Base-by-base conservation (phyloP, 2,329 filamentous ascomycete species). In the Epichloe festucae region DNA sequence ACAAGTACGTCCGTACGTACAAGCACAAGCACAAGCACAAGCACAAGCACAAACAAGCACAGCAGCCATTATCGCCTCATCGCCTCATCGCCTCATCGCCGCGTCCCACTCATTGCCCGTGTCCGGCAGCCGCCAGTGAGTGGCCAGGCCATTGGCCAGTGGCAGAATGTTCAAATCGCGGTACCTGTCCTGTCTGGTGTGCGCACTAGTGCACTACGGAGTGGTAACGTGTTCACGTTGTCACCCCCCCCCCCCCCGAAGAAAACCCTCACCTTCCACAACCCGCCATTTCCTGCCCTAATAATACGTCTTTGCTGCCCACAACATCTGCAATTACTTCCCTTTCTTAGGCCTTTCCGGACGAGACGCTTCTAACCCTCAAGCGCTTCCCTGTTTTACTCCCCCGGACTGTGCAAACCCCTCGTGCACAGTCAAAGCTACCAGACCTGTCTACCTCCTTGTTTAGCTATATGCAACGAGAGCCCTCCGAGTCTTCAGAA, bases 401-500 rank as follows among this genome's bases (percentile, higher is more conserved):
- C 55, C 23, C 23, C 34, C 46, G 62, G 74, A 73, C 76, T 79
- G 77, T 79, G 77, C 76, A 68, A 63, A 62, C 55, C 59, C 53
- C 57, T 57, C 60, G 65, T 65, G 77, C 76, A 78, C 76, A 75
- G 77, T 76, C 68, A 63, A 60, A 62, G 56, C 54, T 56, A 50
- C 53, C 48, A 51, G 40, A 31, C 43, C 31, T 61, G 62, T 60
- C 60, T 56, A 65, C 60, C 62, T 59, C 57, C 60, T 58, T 63
- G 66, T 65, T 65, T 65, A 73, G 67, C 79, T 83, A 76, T 80
- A 84, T 84, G 80, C 80, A 82, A 73, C 73, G 70, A 76, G 76
- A 75, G 73, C 71, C 70, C 57, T 62, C 63, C 60, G 70, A 73
- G 65, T 69, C 63, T 73, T 67, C 70, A 67, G 64, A 70, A 68